Conservation (phyloP, 2,329 filamentous ascomycete genomes). For the Aspergillus viridinutans region DNA sequence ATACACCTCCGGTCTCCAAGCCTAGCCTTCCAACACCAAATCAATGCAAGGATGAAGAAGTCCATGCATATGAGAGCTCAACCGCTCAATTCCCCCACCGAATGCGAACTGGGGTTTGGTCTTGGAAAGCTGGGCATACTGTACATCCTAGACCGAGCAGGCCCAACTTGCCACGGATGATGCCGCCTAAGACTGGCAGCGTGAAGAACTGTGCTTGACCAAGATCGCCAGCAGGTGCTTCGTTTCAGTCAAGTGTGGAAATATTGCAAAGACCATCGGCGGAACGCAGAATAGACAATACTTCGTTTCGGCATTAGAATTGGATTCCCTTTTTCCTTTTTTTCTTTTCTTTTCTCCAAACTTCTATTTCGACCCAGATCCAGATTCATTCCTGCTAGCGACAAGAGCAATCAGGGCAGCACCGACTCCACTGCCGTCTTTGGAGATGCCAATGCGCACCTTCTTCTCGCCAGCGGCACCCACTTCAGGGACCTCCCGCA, state of each 20-base stretch:
- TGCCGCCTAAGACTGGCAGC: neutral
- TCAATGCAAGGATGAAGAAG: neutral
- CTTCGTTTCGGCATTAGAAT: neutral
- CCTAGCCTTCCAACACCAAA: slow-evolving; percentile 2
- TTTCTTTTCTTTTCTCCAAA: neutral
- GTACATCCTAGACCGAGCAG: neutral
- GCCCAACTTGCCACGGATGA: neutral
- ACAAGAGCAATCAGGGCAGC: slow-evolving; percentile 92
- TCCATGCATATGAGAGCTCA: neutral
- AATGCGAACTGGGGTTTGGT: neutral
- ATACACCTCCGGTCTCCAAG: slow-evolving; percentile 4
- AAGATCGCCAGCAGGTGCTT: neutral
- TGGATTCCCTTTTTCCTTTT: neutral
- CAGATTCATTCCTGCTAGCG: slow-evolving; percentile 51
- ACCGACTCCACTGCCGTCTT: slow-evolving; percentile 93
- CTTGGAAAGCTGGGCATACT: neutral
- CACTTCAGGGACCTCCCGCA: slow-evolving; percentile 71
- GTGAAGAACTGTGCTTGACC: too few relatives aligned
- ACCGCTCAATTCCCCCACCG: neutral
- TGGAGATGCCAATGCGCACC: slow-evolving; percentile 91
- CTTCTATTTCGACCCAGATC: neutral
- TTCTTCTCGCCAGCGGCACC: slow-evolving; percentile 74
- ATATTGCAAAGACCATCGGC: neutral
- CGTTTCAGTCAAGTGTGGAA: neutral
- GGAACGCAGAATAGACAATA: neutral